Evolutionary conservation across 2,329 filamentous ascomycete genomes (phyloP).

Genomic region (Ascocoryne sarcoides): DNA sequence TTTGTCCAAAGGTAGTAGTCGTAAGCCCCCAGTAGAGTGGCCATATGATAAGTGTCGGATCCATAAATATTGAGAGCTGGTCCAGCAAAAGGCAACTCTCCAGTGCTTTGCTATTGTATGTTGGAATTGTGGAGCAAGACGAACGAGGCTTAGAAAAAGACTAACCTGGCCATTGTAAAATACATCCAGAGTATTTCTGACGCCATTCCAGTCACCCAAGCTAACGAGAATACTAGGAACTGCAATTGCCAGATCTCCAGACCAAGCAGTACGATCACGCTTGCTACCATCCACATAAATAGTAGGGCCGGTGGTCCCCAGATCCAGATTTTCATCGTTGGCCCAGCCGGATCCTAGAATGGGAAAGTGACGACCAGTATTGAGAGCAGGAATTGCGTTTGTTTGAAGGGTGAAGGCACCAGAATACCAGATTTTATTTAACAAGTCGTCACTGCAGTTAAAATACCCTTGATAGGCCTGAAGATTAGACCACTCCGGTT

Average conservation of each 20-base stretch:
- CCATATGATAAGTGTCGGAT: constrained; percentile 48
- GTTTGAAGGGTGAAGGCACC: constrained; percentile 37
- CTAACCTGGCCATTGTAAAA: constrained; percentile 25
- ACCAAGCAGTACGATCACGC: constrained; percentile 50
- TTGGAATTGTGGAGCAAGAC: not conserved
- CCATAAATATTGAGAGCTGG: constrained; percentile 32
- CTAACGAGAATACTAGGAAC: constrained; percentile 45
- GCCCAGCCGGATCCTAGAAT: constrained; percentile 27
- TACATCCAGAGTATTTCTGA: constrained; percentile 40
- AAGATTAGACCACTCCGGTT: constrained; percentile 34
- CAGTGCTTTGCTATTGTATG: constrained; percentile 26
- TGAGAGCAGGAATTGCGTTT: constrained; percentile 26
- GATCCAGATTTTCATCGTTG: constrained; percentile 35
- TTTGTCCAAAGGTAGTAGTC: constrained; percentile 50
- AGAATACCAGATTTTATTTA: constrained; percentile 46
- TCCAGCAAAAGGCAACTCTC: constrained; percentile 42
- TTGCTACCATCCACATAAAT: constrained; percentile 45
- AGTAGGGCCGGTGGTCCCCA: constrained; percentile 23
- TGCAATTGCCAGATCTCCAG: constrained; percentile 51
- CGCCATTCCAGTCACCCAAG: constrained; percentile 42
- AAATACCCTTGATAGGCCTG: constrained; percentile 48
- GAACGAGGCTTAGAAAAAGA: not conserved
- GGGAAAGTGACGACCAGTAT: constrained; percentile 26
- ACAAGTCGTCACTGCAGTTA: constrained; percentile 37
- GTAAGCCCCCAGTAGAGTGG: constrained; percentile 48